Base-by-base conservation (phyloP, 192 early-diverging fungal genomes). In the Coemansia sp. region DNA sequence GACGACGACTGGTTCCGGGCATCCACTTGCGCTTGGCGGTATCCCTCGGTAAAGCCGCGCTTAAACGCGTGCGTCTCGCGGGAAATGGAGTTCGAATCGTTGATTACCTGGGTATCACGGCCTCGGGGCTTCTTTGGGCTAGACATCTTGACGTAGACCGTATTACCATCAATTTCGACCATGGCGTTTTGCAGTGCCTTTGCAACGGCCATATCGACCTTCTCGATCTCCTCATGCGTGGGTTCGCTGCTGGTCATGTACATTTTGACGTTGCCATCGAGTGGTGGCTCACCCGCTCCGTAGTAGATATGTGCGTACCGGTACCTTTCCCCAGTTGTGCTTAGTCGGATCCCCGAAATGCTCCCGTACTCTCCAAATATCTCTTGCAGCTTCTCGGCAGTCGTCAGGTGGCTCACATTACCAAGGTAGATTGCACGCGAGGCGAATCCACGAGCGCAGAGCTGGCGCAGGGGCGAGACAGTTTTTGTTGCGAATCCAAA, bases 261-360 rank as follows among this genome's bases (percentile, higher is more conserved):
- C 35, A 40, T n/a, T 18, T 34, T 31, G 16, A 33, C 15, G n/a
- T 64, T 70, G n/a, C 59, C 60, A 15, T 40, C 56, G 5, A 53
- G 12, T 0, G 79, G 79, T 12, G 62, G 48, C 37, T 59, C 35
- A 9, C 79, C 79, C 0, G 61, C 43, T 9, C 64, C 61, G 67
- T 53, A 81, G 70, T 81, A 76, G 2, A 81, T 29, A 39, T 82
- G 79, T 8, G 64, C 74, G 42, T 70, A 76, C 51, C 26, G 53
- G 65, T 61, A 59, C 26, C 48, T 51, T 25, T 25, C 43, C 2
- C 13, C 12, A 10, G 15, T 21, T 42, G 18, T 31, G 51, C 62
- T 65, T 33, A 76, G 39, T 5, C 70, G 60, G 12, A 76, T 45
- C 13, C 63, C 67, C 3, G 34, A 48, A 13, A 82, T 63, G 25